phyloP scores from a whole-genome alignment of 805 yeast genomes.

The Clavispora vitiphila region DNA sequence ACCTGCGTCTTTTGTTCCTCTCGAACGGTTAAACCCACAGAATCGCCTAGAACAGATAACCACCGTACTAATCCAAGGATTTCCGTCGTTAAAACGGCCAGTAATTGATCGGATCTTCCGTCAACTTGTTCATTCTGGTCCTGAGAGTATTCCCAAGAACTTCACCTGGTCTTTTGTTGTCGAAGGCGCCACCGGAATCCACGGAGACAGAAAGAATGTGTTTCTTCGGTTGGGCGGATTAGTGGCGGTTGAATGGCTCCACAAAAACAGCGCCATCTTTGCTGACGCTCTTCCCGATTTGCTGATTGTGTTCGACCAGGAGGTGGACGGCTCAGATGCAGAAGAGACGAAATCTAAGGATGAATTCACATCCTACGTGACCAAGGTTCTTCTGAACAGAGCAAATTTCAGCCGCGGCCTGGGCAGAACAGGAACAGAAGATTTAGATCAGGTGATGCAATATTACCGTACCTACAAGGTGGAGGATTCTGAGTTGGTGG shows the following conservation, averaged over 20 bases:
- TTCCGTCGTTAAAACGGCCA: constrained; percentile 25
- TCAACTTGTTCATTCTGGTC: constrained; percentile 12
- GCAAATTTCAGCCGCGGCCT: constrained; percentile 16
- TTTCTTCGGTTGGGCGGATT: constrained; percentile 26
- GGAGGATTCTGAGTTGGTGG: constrained; percentile 52
- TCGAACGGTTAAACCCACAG: constrained; percentile 25
- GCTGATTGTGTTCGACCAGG: constrained; percentile 4
- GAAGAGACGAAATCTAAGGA: not conserved
- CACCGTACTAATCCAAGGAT: constrained; percentile 27
- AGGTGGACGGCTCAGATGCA: constrained; percentile 2
- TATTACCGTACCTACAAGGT: constrained; percentile 43
- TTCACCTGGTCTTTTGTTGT: constrained; percentile 34
- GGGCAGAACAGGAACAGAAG: constrained; percentile 27
- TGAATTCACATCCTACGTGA: not conserved
- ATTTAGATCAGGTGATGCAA: constrained; percentile 30
- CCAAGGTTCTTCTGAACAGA: constrained; percentile 14
- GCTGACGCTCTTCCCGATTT: constrained; percentile 2
- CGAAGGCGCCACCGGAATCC: constrained; percentile 27
- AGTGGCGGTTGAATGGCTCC: constrained; percentile 14
- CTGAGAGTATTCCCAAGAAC: constrained; percentile 1
- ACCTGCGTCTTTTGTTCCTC: constrained; percentile 18
- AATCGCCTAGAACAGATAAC: constrained; percentile 33
- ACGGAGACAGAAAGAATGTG: constrained; percentile 15
- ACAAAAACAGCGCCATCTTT: constrained; percentile 1
- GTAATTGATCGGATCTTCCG: constrained; percentile 31